These are phyloP conservation scores for Pestalotiopsis fici DNA, from an alignment of 2,329 filamentous ascomycete genomes.

Conservation along the genomic window DNA sequence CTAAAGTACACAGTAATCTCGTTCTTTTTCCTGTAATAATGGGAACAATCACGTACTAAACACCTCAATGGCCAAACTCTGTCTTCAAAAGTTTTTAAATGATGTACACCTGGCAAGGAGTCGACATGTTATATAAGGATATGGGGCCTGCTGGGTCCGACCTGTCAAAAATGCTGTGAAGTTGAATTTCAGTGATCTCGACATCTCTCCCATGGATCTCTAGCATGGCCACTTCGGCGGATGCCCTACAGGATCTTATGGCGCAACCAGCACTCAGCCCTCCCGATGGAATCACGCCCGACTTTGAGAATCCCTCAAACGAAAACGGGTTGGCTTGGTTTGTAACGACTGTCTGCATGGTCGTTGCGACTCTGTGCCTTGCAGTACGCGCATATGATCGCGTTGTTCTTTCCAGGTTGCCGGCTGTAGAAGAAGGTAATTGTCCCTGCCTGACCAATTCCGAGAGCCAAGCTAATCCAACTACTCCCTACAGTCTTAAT, in stretches of 20 bases:
- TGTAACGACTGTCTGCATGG: background rate
- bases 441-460: background rate
- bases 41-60: too few species aligned
- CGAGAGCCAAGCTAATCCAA: too few species aligned
- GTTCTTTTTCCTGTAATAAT: too few species aligned
- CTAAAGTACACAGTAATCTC: too few species aligned
- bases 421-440: background rate
- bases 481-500: background rate
- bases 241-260: background rate
- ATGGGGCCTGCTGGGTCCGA: too few species aligned
- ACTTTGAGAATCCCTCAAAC: conserved; percentile 10
- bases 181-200: background rate
- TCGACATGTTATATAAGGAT: too few species aligned
- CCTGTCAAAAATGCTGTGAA: background rate
- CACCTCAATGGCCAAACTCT: too few species aligned
- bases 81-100: too few species aligned
- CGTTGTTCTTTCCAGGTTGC: background rate
- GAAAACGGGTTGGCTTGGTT: conserved; percentile 4
- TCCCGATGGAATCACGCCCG: conserved; percentile 3
- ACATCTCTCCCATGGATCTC: background rate
- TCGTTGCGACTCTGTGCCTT: conserved; percentile 6
- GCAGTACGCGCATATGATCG: background rate
- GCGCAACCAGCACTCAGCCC: conserved; percentile 6
- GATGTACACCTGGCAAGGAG: too few species aligned
- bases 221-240: background rate